phyloP scores from a whole-genome alignment of 331 rosid species.

The Telfairia occidentalis region DNA sequence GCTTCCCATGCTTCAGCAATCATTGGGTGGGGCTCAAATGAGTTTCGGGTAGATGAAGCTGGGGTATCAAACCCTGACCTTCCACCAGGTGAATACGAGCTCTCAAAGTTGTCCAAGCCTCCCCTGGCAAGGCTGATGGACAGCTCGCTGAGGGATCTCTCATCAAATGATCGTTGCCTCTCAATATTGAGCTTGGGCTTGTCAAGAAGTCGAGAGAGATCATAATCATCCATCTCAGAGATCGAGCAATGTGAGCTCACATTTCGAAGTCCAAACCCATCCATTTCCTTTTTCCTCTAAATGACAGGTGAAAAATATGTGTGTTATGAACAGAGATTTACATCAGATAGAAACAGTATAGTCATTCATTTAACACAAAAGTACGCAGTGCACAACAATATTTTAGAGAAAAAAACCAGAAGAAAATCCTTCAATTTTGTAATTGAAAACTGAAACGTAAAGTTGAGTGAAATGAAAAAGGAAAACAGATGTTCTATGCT shows the following conservation, averaged over 20 bases:
- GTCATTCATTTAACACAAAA: background rate
- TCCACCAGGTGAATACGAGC: constrained; percentile 60
- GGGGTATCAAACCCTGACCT: constrained; percentile 93
- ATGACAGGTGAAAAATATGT: background rate
- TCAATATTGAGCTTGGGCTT: constrained; percentile 77
- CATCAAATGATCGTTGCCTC: constrained; percentile 89
- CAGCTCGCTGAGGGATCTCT: constrained; percentile 90
- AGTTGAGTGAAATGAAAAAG: background rate
- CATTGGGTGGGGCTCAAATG: constrained; percentile 97
- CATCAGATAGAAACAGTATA: background rate
- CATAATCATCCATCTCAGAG: constrained; percentile 77
- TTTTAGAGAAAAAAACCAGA: background rate
- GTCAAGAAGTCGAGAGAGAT: constrained; percentile 66
- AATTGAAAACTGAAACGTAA: background rate
- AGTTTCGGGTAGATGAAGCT: constrained; percentile 73
- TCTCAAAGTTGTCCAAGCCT: constrained; percentile 61
- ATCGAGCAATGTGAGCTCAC: constrained; percentile 80
- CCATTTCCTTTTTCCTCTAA: constrained; percentile 37
- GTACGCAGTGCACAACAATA: background rate
- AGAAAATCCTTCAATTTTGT: background rate
- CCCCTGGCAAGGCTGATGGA: constrained; percentile 51
- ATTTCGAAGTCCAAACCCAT: constrained; percentile 48
- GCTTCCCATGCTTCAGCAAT: constrained; percentile 98
- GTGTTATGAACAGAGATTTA: background rate
- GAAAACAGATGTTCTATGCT: background rate